These are phyloP conservation scores for Backusella mclennaniae DNA, from an alignment of 192 early-diverging fungal genomes.

Conservation along the genomic window DNA sequence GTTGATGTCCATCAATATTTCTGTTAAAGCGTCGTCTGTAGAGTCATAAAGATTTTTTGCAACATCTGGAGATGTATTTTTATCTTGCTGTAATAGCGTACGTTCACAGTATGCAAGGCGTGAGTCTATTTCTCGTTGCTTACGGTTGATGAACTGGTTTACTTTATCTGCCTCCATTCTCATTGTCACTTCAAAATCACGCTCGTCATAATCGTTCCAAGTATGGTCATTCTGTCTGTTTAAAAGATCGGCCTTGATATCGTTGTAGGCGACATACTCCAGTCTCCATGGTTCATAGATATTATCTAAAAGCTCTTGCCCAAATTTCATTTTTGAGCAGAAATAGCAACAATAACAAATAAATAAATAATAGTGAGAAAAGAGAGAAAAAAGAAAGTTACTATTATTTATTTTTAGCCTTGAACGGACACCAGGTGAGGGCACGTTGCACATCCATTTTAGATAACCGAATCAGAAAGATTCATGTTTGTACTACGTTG, in stretches of 20 bases:
- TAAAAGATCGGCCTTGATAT: conserved; percentile 38
- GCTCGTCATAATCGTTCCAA: conserved; percentile 84
- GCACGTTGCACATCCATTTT: neutral
- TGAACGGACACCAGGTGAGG: neutral
- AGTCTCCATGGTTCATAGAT: conserved; percentile 78
- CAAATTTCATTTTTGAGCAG: conserved; percentile 74
- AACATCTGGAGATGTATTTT: conserved; percentile 20
- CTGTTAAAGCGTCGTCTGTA: conserved; percentile 36
- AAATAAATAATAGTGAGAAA: neutral
- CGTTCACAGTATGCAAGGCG: conserved; percentile 70
- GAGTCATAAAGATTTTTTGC: conserved; percentile 29
- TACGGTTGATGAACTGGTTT: conserved; percentile 64
- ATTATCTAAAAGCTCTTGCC: conserved; percentile 66
- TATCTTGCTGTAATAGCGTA: conserved; percentile 34
- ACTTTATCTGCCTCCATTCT: conserved; percentile 88
- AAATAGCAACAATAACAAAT: neutral
- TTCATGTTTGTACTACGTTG: neutral
- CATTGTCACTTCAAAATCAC: conserved; percentile 80
- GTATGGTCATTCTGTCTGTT: conserved; percentile 54
- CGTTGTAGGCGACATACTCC: conserved; percentile 81
- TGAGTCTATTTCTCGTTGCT: conserved; percentile 72
- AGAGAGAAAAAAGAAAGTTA: conserved; percentile 1
- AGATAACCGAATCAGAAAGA: neutral
- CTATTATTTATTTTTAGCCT: neutral
- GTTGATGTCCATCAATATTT: conserved; percentile 33